Conservation (phyloP, 2,329 filamentous ascomycete species). For the Colletotrichum falcatum region DNA sequence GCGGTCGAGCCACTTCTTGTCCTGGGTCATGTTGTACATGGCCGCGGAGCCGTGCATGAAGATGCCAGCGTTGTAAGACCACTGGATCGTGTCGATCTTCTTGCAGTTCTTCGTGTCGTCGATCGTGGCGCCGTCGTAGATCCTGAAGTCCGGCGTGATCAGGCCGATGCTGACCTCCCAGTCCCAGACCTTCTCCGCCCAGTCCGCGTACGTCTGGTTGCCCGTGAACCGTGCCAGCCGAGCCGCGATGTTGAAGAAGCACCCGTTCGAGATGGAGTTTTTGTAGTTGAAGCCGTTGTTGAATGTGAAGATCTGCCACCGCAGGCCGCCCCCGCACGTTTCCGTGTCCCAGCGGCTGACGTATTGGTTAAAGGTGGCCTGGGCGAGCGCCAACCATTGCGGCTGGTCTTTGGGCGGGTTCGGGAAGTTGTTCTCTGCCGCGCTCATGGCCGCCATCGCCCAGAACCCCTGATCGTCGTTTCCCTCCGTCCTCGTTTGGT, state of each 20-base stretch:
- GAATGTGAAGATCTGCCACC: conserved; percentile 87
- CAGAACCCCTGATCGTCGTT: conserved; percentile 88
- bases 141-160: conserved; percentile 64
- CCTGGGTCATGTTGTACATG: conserved; percentile 71
- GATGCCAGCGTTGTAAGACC: conserved; percentile 78
- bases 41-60: conserved; percentile 72
- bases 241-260: conserved; percentile 76
- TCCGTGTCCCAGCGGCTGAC: conserved; percentile 75
- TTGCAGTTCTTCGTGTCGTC: conserved; percentile 58
- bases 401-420: conserved; percentile 72
- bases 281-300: conserved; percentile 79
- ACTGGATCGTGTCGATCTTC: conserved; percentile 69
- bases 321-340: conserved; percentile 78
- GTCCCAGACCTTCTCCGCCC: conserved; percentile 78
- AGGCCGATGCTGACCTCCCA: conserved; percentile 70
- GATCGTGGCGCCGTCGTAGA: conserved; percentile 64
- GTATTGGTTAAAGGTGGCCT: conserved; percentile 86
- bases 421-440: conserved; percentile 81
- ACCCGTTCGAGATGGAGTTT: conserved; percentile 76
- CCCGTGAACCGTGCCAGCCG: conserved; percentile 82
- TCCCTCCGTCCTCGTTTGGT: conserved; percentile 71
- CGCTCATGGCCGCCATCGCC: conserved; percentile 84
- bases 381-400: conserved; percentile 82
- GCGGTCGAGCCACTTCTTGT: conserved; percentile 66
- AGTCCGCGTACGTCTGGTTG: conserved; percentile 81